phyloP scores from a whole-genome alignment of 768 basidiomycete species.

The Boletales sp. region DNA sequence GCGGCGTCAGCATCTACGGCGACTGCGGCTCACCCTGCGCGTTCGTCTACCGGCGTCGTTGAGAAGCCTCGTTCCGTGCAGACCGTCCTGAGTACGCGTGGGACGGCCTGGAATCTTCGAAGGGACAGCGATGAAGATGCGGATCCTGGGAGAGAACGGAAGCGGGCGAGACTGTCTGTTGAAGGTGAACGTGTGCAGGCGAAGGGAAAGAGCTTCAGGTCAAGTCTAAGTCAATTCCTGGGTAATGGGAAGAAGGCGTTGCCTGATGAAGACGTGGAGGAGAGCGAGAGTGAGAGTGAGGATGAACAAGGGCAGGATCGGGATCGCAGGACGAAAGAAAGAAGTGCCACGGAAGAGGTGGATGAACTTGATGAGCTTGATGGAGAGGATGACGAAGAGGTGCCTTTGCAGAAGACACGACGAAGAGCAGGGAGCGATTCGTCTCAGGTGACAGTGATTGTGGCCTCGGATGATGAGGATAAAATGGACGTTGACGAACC shows the following conservation, averaged over 20 bases:
- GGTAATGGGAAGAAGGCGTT: slow-evolving; percentile 39
- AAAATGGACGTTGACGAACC: slow-evolving; percentile 25
- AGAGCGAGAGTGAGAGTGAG: slow-evolving; percentile 8
- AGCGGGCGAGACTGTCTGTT: slow-evolving; percentile 31
- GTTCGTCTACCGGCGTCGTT: neutral
- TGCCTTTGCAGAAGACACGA: slow-evolving; percentile 4
- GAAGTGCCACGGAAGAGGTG: slow-evolving; percentile 8
- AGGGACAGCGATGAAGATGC: slow-evolving; percentile 10
- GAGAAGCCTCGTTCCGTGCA: slow-evolving; percentile 30
- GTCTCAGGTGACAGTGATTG: slow-evolving; percentile 17
- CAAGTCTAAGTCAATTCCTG: slow-evolving; percentile 51
- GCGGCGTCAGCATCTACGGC: neutral
- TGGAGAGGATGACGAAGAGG: neutral
- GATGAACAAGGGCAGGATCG: slow-evolving; percentile 8
- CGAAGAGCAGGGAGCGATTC: slow-evolving; percentile 11
- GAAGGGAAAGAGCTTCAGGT: slow-evolving; percentile 39
- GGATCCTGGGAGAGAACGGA: slow-evolving; percentile 28
- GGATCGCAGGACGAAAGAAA: neutral
- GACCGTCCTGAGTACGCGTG: slow-evolving; percentile 49
- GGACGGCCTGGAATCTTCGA: slow-evolving; percentile 47
- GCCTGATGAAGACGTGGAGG: slow-evolving; percentile 14
- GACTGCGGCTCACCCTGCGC: neutral
- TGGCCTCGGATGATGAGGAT: slow-evolving; percentile 23
- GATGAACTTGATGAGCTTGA: slow-evolving; percentile 20
- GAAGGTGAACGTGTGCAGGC: slow-evolving; percentile 4